Percentiles rank a stretch among this genome's conserved stretches.
phyloP scores from a whole-genome alignment of 352 stramenopile genomes.

The Globisporangium takayamanum region DNA sequence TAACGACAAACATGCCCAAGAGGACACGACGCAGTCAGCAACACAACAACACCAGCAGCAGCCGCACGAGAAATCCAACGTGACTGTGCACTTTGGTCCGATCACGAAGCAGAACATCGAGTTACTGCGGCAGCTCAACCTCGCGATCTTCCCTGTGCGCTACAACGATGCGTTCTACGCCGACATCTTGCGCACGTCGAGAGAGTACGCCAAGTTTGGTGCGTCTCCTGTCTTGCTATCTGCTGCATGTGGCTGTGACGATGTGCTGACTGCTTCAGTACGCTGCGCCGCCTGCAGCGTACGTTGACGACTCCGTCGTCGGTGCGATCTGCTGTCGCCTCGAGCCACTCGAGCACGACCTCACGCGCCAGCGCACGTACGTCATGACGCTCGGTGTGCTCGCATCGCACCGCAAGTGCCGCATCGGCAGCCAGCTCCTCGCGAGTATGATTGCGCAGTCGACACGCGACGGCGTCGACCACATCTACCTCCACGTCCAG shows the following conservation, averaged over 20 bases:
- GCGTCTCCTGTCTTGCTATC: constrained; percentile 1
- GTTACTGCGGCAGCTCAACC: constrained; percentile 86
- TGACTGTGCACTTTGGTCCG: constrained; percentile 36
- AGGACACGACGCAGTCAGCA: background rate
- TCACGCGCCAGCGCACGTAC: constrained; percentile 60
- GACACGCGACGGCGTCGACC: constrained; percentile 27
- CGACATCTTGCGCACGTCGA: constrained; percentile 68
- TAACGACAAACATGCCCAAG: background rate
- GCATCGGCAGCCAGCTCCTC: constrained; percentile 36
- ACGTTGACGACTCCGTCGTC: constrained; percentile 75
- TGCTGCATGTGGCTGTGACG: too few relatives aligned
- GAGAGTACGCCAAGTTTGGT: constrained; percentile 50
- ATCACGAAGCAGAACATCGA: constrained; percentile 62
- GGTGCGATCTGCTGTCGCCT: constrained; percentile 88
- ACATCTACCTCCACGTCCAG: constrained; percentile 90
- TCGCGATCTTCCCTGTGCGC: constrained; percentile 87
- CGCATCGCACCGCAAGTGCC: constrained; percentile 73
- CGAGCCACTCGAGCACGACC: constrained; percentile 34
- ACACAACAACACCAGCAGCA: background rate
- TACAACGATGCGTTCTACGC: constrained; percentile 93
- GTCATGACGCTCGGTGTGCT: constrained; percentile 95
- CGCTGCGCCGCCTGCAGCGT: constrained; percentile 26
- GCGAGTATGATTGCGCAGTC: constrained; percentile 34
- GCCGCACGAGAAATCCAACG: background rate
- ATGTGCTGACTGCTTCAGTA: background rate